Base-by-base conservation (phyloP, 1,284 basidiomycete genomes). In the Sanghuangporus weigelae region DNA sequence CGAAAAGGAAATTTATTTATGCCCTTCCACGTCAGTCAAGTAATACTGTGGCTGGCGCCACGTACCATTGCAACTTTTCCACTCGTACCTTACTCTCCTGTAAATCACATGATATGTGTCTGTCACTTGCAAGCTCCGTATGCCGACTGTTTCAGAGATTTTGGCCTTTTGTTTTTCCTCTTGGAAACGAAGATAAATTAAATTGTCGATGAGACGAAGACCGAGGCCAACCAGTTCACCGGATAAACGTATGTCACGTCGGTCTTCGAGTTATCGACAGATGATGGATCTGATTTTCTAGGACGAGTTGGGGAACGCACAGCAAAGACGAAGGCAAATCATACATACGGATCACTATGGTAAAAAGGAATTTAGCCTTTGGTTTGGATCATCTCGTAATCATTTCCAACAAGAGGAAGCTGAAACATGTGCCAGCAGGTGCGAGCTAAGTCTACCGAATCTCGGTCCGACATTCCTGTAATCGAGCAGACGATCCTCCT, bases 281-380 rank as follows among this genome's bases (percentile, higher is more conserved):
- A 2, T 46, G 16, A 14, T 19, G 7, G 16, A 46, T n/a, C 16
- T n/a, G 16, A n/a, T 46, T 46, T 42, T 46, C 44, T 23, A 51
- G 50, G 23, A 11, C 1, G 14, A 5, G 23, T 51, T 14, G 21
- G 10, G 4, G 10, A 51, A 51, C 14, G 57, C 44, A 59, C 56
- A 57, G 35, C 35, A 51, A 51, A 42, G 16, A 14, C 31, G 23
- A 59, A 60, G 58, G 58, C 58, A 60, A 60, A 60, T 50, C 58
- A n/a, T 40, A 12, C 58, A n/a, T 40, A 12, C n/a, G 23, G 44
- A 59, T 36, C 44, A 21, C 23, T 48, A n/a, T n/a, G 46, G 10
- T 36, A 51, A 36, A 51, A 60, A 38, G 48, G 10, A 23, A 60
- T 16, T 48, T 60, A 60, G 49, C 48, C 58, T 60, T 53, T 60